Percentiles rank a stretch among this genome's conserved stretches.
phyloP scores from a whole-genome alignment of 2,329 filamentous ascomycete genomes.

The Exophiala oligosperma region DNA sequence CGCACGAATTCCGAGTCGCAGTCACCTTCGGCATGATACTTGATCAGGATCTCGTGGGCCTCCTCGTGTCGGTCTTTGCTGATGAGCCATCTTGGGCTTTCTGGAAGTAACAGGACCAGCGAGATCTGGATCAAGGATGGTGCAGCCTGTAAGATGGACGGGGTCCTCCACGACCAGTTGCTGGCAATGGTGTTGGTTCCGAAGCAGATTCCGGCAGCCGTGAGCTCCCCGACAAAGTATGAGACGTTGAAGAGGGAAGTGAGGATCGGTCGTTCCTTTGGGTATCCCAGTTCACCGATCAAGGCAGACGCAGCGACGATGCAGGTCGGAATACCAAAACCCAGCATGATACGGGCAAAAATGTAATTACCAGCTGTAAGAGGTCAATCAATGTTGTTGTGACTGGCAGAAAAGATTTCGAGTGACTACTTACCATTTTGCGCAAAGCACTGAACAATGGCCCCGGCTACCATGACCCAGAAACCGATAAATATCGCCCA shows the following conservation, averaged over 20 bases:
- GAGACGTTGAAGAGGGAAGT: constrained; percentile 63
- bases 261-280: constrained; percentile 60
- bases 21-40: constrained; percentile 56
- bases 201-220: constrained; percentile 44
- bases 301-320: constrained; percentile 60
- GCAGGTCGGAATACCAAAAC: constrained; percentile 61
- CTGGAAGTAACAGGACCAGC: constrained; percentile 34
- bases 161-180: constrained; percentile 49
- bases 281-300: constrained; percentile 61
- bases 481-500: constrained; percentile 60
- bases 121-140: constrained; percentile 31
- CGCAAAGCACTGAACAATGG: constrained; percentile 57
- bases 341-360: constrained; percentile 59
- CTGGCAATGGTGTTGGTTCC: constrained; percentile 39
- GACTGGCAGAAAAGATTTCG: background rate
- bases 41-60: constrained; percentile 34
- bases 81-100: constrained; percentile 28
- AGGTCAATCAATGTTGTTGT: background rate
- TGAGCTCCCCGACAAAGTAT: constrained; percentile 55
- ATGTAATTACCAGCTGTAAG: constrained; percentile 58
- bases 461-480: constrained; percentile 55
- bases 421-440: constrained; percentile 40
- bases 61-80: constrained; percentile 30
- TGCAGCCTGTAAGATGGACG: constrained; percentile 45
- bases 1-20: constrained; percentile 53